Evolutionary conservation across 1,284 basidiomycete genomes (phyloP), one percentile per base, ranked within the genome.

Genomic region (Microbotryum scabiosae): DNA sequence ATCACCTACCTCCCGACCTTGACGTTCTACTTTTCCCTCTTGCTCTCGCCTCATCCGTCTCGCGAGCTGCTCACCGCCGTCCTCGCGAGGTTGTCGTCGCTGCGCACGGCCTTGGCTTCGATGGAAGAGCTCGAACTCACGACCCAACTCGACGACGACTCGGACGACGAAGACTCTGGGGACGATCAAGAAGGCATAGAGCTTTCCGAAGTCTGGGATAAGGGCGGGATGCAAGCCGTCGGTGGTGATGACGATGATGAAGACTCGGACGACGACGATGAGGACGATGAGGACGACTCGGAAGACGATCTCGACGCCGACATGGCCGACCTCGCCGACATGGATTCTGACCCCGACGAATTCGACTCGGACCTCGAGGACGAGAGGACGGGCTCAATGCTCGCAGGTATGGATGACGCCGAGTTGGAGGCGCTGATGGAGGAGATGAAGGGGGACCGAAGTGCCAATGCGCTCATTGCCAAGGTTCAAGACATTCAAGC

Each of bases 11-110:
- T 88, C 10, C 89, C 91, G 1, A 87, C 85, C 1, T 84, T 97
- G 51, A 87, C 92, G 0, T 97, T 93, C 78, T 97, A 96, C 78
- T 80, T 98, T 55, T 85, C 93, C 74, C 81, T 98, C 28, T 84
- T 89, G 18, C 82, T 81, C 56, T 78, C 82, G 48, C 81, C 85
- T 76, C 82, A 87, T 73, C 75, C 80, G 47, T 74, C 79, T 66
- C 86, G 87, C 2, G 80, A 85, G 32, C 81, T 93, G 45, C 79
- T 83, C 65, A 76, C 80, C 0, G 87, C 91, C 0, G 84, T 97
- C 67, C 79, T 97, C 65, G 76, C 79, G 26, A 87, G 93, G 16
- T 82, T 98, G 9, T 79, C 94, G 41, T 82, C 85, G 28, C 83
- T 98, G 56, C 96, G 97, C 75, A 83, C 90, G 72, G 84, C 86